Evolutionary conservation across 2,329 filamentous ascomycete genomes (phyloP), one percentile per base, ranked within the genome.

Genomic region (Cladosporium halotolerans): DNA sequence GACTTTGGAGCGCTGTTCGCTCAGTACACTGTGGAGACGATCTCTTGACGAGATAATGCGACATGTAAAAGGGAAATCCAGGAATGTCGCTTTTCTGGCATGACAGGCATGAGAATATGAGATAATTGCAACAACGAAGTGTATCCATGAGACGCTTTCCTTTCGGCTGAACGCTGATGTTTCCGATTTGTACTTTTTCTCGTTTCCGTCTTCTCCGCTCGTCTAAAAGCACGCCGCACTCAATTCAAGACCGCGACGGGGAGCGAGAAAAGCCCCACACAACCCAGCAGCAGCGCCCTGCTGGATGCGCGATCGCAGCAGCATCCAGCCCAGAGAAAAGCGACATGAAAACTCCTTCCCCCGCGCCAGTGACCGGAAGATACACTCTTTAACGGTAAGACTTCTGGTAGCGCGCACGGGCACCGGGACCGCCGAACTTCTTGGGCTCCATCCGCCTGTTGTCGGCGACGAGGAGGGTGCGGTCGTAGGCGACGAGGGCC

Each of bases 361-460:
- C 42, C 16, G 40, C 48, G 42, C 48, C 48, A 31, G 16, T 38
- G 48, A 51, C 48, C 48, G 44, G 14, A 43, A 51, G 48, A 44
- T 28, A 28, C 31, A 51, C 48, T 4, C 58, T 66, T 89, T 92
- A 96, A 91, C 91, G 89, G 86, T 96, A 96, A 68, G 91, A 96
- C 83, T 96, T 96, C 83, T 97, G 92, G 91, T 89, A 97, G 75
- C 91, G 87, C 73, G 92, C 82, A 74, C 92, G 87, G 74, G 93
- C 92, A 84, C 92, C 92, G 70, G 84, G 87, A 88, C 88, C 88
- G 75, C 85, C 85, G 73, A 89, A 89, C 83, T 96, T 96, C 91
- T 97, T 97, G 79, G 92, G 92, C 84, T 99, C 93, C 78, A 89
- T 93, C 70, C 93, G 89, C 77, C 93, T 88, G 87, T 96, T 96